A percentile compares a stretch with the other conserved stretches of the same genome.
Conservation (phyloP, 352 stramenopile genomes). For the Globisporangium ultimum region DNA sequence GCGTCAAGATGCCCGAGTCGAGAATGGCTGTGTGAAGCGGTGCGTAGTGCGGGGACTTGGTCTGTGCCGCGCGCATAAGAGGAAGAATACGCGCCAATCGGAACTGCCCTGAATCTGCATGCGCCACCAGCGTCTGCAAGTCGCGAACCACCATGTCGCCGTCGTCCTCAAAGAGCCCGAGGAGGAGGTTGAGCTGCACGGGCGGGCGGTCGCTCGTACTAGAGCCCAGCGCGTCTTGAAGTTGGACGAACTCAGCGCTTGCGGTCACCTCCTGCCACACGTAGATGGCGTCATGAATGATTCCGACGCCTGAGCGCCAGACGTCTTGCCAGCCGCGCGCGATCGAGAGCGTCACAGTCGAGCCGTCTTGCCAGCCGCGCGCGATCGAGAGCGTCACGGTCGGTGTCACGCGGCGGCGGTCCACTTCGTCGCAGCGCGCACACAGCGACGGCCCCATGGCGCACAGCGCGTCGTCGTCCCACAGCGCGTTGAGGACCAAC, state of each 20-base stretch:
- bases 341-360: no score
- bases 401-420: no score
- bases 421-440: slow-evolving; percentile 10
- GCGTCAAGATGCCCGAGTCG: background rate
- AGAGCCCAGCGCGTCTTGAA: background rate
- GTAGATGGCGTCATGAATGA: slow-evolving; percentile 9
- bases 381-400: no score
- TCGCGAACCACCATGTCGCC: background rate
- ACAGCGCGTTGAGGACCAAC: slow-evolving; percentile 9
- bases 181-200: slow-evolving; percentile 5
- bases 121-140: slow-evolving; percentile 6
- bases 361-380: no score
- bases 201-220: no score
- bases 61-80: background rate
- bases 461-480: slow-evolving; percentile 3
- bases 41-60: background rate
- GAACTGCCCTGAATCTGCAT: background rate
- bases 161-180: slow-evolving; percentile 4
- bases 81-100: background rate
- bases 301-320: background rate
- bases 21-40: slow-evolving; percentile 1
- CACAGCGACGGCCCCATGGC: slow-evolving; percentile 3
- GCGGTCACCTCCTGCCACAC: slow-evolving; percentile 4
- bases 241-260: background rate
- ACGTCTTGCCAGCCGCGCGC: no score